Evolutionary conservation across 352 stramenopile genomes (phyloP).

Genomic region (Globisporangium emineosum): DNA sequence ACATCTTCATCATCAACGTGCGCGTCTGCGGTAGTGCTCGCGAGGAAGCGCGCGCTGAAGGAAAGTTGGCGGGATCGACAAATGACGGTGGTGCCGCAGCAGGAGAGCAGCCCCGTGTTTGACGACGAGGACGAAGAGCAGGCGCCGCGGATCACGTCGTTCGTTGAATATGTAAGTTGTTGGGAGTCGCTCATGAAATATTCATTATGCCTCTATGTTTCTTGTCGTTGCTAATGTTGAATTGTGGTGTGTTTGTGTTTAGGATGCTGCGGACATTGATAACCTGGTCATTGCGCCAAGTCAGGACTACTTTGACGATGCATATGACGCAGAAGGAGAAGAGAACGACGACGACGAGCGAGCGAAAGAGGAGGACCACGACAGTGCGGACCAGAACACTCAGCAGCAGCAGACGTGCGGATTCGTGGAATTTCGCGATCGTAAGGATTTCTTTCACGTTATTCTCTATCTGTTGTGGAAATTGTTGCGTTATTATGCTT

Average conservation of each 20-base stretch:
- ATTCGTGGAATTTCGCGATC: constrained; percentile 21
- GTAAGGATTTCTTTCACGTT: no score
- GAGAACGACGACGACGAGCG: not conserved
- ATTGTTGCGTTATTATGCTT: not conserved
- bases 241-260: not conserved
- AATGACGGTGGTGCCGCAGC: not conserved
- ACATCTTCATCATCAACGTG: constrained; percentile 13
- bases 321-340: constrained; percentile 6
- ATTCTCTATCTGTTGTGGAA: not conserved
- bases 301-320: constrained; percentile 21
- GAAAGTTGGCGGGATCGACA: constrained; percentile 1
- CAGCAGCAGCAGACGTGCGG: constrained; percentile 12
- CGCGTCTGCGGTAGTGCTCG: constrained; percentile 11
- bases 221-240: not conserved
- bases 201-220: not conserved
- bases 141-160: constrained; percentile 13
- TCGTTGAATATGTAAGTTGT: constrained; percentile 20
- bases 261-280: constrained; percentile 22
- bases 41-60: constrained; percentile 16
- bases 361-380: not conserved
- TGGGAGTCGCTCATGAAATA: not conserved
- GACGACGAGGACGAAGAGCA: constrained; percentile 9
- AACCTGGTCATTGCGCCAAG: constrained; percentile 14
- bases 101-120: not conserved
- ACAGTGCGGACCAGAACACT: not conserved